Percentiles rank a stretch among this genome's conserved stretches.
Conservation (phyloP, 2,329 filamentous ascomycete genomes). For the Colletotrichum caudatum region DNA sequence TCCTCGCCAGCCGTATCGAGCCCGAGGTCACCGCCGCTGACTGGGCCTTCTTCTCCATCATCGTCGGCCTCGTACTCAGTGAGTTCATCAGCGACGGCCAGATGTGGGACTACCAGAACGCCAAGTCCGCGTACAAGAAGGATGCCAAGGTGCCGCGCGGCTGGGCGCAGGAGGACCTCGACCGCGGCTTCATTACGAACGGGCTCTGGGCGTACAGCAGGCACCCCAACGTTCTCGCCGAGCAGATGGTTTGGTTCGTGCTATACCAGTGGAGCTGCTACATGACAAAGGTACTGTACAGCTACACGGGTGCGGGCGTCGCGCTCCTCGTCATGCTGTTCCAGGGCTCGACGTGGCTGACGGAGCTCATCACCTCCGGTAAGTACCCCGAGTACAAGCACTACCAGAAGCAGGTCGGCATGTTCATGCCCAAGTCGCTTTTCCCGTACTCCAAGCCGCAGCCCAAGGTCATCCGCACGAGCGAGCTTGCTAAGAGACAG, state of each 20-base stretch:
- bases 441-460: conserved; percentile 57
- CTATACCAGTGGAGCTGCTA: conserved; percentile 91
- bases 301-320: conserved; percentile 82
- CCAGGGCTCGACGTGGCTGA: conserved; percentile 89
- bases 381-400: conserved; percentile 92
- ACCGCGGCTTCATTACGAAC: conserved; percentile 87
- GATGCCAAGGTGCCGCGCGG: conserved; percentile 76
- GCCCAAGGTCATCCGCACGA: conserved; percentile 64
- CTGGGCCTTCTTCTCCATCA: conserved; percentile 58
- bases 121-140: conserved; percentile 80
- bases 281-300: conserved; percentile 76
- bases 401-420: conserved; percentile 86
- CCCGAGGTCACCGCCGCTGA: conserved; percentile 60
- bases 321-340: conserved; percentile 82
- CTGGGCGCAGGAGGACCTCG: conserved; percentile 80
- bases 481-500: conserved; percentile 61
- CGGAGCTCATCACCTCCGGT: conserved; percentile 80
- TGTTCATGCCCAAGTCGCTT: conserved; percentile 77
- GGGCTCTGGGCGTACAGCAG: conserved; percentile 90
- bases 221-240: conserved; percentile 94
- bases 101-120: conserved; percentile 89
- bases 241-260: conserved; percentile 90
- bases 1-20: conserved; percentile 77
- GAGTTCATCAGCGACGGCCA: conserved; percentile 92
- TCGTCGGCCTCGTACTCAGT: conserved; percentile 65